Evolutionary conservation across 2,329 filamentous ascomycete species (phyloP).

Genomic region (Colletotrichum sp.): DNA sequence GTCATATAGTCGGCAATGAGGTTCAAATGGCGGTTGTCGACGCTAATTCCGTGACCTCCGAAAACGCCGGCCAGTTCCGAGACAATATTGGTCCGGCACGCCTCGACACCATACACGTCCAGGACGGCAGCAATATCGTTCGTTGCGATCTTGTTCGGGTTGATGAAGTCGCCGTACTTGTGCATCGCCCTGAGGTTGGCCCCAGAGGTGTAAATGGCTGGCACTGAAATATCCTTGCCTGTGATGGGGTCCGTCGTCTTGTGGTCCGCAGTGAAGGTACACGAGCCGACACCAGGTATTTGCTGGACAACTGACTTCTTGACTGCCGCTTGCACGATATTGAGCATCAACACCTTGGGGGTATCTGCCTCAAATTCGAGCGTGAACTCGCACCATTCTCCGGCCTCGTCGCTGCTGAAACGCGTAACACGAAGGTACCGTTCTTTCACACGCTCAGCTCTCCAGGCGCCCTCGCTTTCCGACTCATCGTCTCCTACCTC

Average conservation of each 20-base stretch:
- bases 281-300: constrained; percentile 77
- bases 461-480: constrained; percentile 39
- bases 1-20: constrained; percentile 99
- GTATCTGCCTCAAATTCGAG: constrained; percentile 81
- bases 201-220: constrained; percentile 78
- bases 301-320: constrained; percentile 85
- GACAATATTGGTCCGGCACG: constrained; percentile 85
- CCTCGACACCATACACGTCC: constrained; percentile 88
- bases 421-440: constrained; percentile 70
- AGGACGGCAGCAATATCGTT: constrained; percentile 93
- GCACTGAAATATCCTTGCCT: constrained; percentile 53
- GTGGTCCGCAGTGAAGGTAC: constrained; percentile 69
- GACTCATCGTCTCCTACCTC: constrained; percentile 44
- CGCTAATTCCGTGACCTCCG: constrained; percentile 86
- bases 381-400: constrained; percentile 79
- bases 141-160: constrained; percentile 85
- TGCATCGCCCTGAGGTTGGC: constrained; percentile 93
- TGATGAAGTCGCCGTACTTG: constrained; percentile 82
- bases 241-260: constrained; percentile 52
- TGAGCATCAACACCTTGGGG: constrained; percentile 92
- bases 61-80: constrained; percentile 87
- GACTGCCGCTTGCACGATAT: constrained; percentile 83
- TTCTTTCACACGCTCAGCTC: constrained; percentile 69
- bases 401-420: constrained; percentile 82
- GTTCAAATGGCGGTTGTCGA: constrained; percentile 91